Conservation (phyloP, 176 grass and related monocot genomes). For the Tuctoria greenei region DNA sequence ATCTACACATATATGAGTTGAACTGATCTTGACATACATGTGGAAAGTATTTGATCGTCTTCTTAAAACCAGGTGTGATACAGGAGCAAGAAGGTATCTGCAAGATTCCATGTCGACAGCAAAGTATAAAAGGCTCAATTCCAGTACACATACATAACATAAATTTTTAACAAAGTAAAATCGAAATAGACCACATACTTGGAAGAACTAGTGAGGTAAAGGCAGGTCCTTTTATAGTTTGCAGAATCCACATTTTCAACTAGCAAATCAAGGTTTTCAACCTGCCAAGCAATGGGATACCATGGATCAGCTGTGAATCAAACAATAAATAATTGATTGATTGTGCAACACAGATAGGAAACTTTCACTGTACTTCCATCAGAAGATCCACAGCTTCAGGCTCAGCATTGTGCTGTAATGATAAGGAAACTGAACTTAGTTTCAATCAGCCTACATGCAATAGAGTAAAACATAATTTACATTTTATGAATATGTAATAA, state of each 20-base stretch:
- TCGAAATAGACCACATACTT: constrained; percentile 40
- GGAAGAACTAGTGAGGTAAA: constrained; percentile 74
- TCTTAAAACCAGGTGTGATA: no score
- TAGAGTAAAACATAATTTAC: neutral
- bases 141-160: neutral
- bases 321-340: neutral
- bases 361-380: constrained; percentile 48
- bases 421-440: constrained; percentile 14
- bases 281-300: constrained; percentile 36
- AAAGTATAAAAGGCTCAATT: neutral
- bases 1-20: no score
- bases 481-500: constrained; percentile 1
- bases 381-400: constrained; percentile 85
- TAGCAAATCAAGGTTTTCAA: constrained; percentile 72
- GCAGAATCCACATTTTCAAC: constrained; percentile 69
- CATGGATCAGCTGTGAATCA: constrained; percentile 3
- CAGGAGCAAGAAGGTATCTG: constrained; percentile 64
- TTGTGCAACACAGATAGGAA: neutral
- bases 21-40: no score
- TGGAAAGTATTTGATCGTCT: no score
- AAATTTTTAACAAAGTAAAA: neutral
- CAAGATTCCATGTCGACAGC: constrained; percentile 31
- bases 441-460: neutral
- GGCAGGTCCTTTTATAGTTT: constrained; percentile 72
- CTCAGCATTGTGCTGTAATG: constrained; percentile 68